Evolutionary conservation across 208 protist species (phyloP).

Genomic region (Trypanosoma theileri): DNA sequence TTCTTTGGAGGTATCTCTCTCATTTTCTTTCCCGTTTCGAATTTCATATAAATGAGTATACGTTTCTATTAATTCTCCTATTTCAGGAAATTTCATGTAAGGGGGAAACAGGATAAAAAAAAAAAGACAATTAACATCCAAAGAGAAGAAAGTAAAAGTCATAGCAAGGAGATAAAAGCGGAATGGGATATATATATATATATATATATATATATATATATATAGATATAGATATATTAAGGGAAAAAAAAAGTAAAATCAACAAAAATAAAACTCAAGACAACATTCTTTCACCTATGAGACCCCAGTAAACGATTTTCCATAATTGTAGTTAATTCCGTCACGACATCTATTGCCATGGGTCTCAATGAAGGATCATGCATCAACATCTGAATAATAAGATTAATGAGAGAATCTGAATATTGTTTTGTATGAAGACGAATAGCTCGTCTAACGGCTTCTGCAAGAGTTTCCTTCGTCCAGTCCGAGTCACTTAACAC

Average conservation of each 20-base stretch:
- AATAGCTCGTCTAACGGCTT: conserved; percentile 53
- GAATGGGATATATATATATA: too few relatives aligned
- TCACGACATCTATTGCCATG: conserved; percentile 41
- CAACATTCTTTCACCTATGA: conserved; percentile 2
- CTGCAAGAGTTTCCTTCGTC: conserved; percentile 41
- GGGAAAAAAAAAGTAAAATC: conserved; percentile 21
- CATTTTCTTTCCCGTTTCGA: too few relatives aligned
- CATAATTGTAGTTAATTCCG: conserved; percentile 55
- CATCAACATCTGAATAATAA: conserved; percentile 70
- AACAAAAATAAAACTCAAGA: conserved; percentile 15
- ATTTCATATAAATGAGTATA: too few relatives aligned
- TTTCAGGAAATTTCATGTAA: too few relatives aligned
- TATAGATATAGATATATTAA: neutral
- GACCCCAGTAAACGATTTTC: conserved; percentile 40
- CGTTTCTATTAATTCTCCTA: too few relatives aligned
- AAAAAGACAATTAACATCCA: neutral
- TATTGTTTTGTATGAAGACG: conserved; percentile 31
- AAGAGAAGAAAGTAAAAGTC: conserved; percentile 9
- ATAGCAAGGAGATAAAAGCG: conserved; percentile 13
- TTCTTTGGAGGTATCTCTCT: too few relatives aligned
- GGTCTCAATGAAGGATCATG: conserved; percentile 53
- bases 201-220: conserved; percentile 14
- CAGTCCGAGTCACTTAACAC: conserved; percentile 62
- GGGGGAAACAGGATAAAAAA: too few relatives aligned
- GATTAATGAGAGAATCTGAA: conserved; percentile 51